Base-by-base conservation (phyloP, 352 stramenopile species). In the Phytophthora multivora region DNA sequence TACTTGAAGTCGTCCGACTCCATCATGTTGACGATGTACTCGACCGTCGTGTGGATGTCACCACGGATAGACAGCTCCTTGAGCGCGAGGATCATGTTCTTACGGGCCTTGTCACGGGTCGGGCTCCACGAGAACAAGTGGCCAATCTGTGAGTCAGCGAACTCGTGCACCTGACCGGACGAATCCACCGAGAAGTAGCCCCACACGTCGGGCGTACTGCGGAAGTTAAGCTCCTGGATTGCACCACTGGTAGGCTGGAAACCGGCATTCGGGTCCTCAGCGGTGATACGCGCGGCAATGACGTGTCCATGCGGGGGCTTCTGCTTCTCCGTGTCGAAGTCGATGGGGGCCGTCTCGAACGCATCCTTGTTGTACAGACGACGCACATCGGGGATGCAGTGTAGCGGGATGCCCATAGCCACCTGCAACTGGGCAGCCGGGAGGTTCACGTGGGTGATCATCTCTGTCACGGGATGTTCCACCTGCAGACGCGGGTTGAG, bases 171-270 rank as follows among this genome's bases (percentile, higher is more conserved):
- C 55, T 97, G 92, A 10, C 98, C 98, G 21, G 91, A 99, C 69
- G 92, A 98, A 75, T 99, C 97, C 67, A 99, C 98, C 39, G 86
- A 98, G 69, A 99, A 99, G 85, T 99, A 99, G 16, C 98, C 98
- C 98, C 98, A 99, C 19, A 99, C 98, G 73, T 99, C 98, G 6
- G 97, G 97, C 53, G 96, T 99, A 28, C 88, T 98, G 40, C 97
- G 89, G 74, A 99, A 99, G 79, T 99, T 99, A 50, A 99, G 82
- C 81, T 99, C 97, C 77, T 98, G 91, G 64, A 99, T 99, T 12
- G 93, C 90, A 35, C 97, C 98, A 64, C 80, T 97, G 2, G 97
- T 99, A 0, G 97, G 97, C 77, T 99, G 97, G 86, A 99, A 99
- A 26, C 97, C 97, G 5, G 96, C 93, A 79, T 99, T 98, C 28